Evolutionary conservation across 148 eudicot genomes (phyloP).

Genomic region (Rhododendron henanense): DNA sequence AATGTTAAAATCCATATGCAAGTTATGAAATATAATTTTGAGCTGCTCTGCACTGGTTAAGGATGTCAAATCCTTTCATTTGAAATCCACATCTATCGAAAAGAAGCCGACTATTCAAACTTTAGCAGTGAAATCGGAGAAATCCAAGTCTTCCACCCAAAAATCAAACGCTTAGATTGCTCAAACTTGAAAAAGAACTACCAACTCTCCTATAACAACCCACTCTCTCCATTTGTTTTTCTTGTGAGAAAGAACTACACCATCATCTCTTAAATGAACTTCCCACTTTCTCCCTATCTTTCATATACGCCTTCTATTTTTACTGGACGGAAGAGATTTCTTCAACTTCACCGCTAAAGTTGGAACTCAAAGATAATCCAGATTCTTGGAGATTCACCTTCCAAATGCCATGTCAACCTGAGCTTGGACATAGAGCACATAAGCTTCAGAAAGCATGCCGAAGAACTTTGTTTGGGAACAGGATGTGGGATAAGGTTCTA

Average conservation of each 20-base stretch:
- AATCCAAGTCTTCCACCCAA: not conserved
- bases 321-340: not conserved
- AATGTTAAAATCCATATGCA: not conserved
- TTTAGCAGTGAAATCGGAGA: not conserved
- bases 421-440: slow-evolving; percentile 30
- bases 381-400: slow-evolving; percentile 27
- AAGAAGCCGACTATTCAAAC: not conserved
- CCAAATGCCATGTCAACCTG: slow-evolving; percentile 42
- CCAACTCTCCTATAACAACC: not conserved
- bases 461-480: slow-evolving; percentile 30
- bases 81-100: not conserved
- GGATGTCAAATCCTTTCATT: not conserved
- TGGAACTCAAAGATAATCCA: not conserved
- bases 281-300: not conserved
- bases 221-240: not conserved
- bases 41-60: not conserved
- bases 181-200: not conserved
- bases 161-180: not conserved
- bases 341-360: not conserved
- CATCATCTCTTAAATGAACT: not conserved
- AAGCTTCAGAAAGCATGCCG: slow-evolving; percentile 35
- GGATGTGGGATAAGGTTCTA: slow-evolving; percentile 32
- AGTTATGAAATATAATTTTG: not conserved
- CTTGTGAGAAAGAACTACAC: not conserved
- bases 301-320: not conserved